Evolutionary conservation across 1,284 basidiomycete species (phyloP).

Genomic region (Phellinidium pouzarii): DNA sequence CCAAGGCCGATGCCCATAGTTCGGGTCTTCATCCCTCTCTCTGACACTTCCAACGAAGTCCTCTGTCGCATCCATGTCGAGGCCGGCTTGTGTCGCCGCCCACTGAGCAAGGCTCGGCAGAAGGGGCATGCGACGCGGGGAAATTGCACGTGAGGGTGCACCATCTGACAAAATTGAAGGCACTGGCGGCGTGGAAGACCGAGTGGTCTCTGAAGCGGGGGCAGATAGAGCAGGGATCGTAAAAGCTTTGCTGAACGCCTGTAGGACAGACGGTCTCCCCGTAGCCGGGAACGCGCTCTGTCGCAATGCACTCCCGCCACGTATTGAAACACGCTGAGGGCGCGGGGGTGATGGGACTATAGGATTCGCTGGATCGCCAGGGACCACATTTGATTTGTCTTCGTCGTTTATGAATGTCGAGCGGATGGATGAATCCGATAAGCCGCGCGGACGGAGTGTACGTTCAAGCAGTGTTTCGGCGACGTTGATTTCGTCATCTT

Average conservation of each 20-base stretch:
- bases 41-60: conserved; percentile 17
- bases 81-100: conserved; percentile 16
- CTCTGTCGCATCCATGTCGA: conserved; percentile 12
- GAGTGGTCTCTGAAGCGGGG: not conserved
- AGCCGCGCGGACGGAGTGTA: conserved; percentile 67
- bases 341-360: conserved; percentile 9
- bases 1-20: conserved; percentile 2
- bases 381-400: conserved; percentile 26
- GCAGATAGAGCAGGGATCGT: conserved; percentile 11
- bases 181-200: not conserved
- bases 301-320: not conserved
- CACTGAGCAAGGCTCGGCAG: conserved; percentile 16
- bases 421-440: conserved; percentile 87
- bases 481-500: conserved; percentile 33
- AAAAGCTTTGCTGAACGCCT: conserved; percentile 15
- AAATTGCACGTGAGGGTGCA: not conserved
- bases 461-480: conserved; percentile 50
- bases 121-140: conserved; percentile 6
- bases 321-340: conserved; percentile 1
- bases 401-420: conserved; percentile 67
- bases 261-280: conserved; percentile 9
- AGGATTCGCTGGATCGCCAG: conserved; percentile 2
- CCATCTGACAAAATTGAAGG: not conserved
- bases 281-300: conserved; percentile 10
- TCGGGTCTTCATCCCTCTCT: conserved; percentile 9